Evolutionary conservation across 1,284 basidiomycete species (phyloP).

Genomic region (Phellopilus nigrolimitatus): DNA sequence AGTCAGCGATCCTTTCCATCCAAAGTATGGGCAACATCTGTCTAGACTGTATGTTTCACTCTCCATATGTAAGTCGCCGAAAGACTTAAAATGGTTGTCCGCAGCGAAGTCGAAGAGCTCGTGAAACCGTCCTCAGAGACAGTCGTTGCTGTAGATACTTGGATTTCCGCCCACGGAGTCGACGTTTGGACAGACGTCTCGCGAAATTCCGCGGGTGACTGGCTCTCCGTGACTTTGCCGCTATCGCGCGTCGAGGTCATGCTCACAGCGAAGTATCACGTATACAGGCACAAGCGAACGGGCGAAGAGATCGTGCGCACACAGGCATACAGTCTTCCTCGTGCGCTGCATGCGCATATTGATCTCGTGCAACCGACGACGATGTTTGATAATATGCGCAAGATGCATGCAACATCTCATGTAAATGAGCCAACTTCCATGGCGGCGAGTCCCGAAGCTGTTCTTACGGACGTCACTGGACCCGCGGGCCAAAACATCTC

Average conservation of each 20-base stretch:
- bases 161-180: constrained; percentile 27
- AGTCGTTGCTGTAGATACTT: constrained; percentile 25
- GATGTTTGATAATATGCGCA: constrained; percentile 22
- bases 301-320: constrained; percentile 21
- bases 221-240: constrained; percentile 28
- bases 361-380: constrained; percentile 25
- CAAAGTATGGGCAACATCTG: constrained; percentile 23
- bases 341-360: constrained; percentile 22
- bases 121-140: constrained; percentile 18
- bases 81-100: not conserved
- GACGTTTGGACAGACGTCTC: constrained; percentile 17
- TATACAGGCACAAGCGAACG: constrained; percentile 22
- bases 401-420: constrained; percentile 20
- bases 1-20: constrained; percentile 23
- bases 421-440: constrained; percentile 4
- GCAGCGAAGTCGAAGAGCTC: constrained; percentile 21
- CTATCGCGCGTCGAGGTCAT: constrained; percentile 28
- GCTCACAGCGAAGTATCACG: constrained; percentile 22
- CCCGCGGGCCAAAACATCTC: constrained; percentile 20
- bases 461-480: constrained; percentile 25
- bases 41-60: constrained; percentile 19
- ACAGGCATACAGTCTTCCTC: constrained; percentile 23
- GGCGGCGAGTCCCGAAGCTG: not conserved
- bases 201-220: constrained; percentile 27
- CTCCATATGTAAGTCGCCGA: not conserved